These are phyloP conservation scores for Guillardia theta DNA, from an alignment of 78 protist genomes.

Conservation along the genomic window DNA sequence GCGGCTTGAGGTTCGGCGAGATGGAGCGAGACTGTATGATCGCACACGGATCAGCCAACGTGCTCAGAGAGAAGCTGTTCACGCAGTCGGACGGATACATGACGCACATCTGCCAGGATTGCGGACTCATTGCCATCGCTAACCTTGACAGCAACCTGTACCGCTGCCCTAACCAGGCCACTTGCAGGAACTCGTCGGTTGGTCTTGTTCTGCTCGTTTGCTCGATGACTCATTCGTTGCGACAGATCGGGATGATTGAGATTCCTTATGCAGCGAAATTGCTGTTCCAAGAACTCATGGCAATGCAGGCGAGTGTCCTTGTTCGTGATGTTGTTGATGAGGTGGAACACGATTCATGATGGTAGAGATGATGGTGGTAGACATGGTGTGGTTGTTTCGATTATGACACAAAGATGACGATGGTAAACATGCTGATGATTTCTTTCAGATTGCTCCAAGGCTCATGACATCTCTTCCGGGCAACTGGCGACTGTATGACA, in stretches of 20 bases:
- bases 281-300: conserved; percentile 88
- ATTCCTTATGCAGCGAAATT: conserved; percentile 99
- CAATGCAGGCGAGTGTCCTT: too few species aligned
- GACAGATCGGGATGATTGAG: conserved; percentile 81
- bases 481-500: not conserved
- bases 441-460: conserved; percentile 21
- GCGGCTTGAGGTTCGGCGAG: conserved; percentile 99
- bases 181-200: not conserved
- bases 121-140: conserved; percentile 95
- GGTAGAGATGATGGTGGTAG: too few species aligned
- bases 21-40: conserved; percentile 99
- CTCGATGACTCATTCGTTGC: not conserved
- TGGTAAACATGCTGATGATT: too few species aligned
- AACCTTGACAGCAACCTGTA: conserved; percentile 61
- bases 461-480: conserved; percentile 21
- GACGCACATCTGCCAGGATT: conserved; percentile 53
- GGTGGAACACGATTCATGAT: too few species aligned
- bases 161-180: conserved; percentile 70
- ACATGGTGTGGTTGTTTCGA: too few species aligned
- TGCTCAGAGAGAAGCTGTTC: conserved; percentile 94
- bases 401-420: too few species aligned
- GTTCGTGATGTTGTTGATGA: too few species aligned
- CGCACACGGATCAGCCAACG: conserved; percentile 95
- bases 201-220: not conserved
- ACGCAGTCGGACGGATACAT: conserved; percentile 46